These are phyloP conservation scores for Syzygium syzygioides DNA, from an alignment of 441 rosid species.

Conservation along the genomic window DNA sequence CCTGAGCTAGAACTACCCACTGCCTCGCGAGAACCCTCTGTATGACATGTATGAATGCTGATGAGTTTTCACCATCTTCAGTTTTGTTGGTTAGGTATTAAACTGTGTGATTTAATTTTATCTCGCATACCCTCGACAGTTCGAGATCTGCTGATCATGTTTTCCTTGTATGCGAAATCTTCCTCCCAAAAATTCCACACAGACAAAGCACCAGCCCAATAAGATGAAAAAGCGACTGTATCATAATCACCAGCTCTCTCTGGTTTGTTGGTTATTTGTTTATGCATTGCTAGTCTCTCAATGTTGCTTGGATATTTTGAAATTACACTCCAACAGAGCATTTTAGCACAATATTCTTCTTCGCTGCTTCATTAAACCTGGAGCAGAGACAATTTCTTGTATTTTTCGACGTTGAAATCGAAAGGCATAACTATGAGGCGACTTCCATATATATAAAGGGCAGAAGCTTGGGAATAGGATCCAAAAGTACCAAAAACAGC, in stretches of 20 bases:
- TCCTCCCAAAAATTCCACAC: neutral
- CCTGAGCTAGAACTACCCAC: slow-evolving; percentile 74
- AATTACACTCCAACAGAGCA: neutral
- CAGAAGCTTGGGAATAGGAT: neutral
- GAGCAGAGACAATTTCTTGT: neutral
- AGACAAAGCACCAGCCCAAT: neutral
- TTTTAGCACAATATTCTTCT: neutral
- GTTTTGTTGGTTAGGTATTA: neutral
- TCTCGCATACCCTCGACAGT: neutral
- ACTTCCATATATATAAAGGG: neutral
- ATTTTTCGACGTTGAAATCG: no score
- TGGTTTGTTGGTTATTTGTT: neutral
- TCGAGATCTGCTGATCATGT: neutral
- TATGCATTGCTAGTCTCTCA: neutral
- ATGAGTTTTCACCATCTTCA: neutral
- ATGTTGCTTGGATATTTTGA: neutral
- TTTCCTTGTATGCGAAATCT: neutral
- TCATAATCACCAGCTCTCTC: neutral
- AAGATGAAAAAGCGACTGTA: neutral
- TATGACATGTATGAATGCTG: slow-evolving; percentile 16
- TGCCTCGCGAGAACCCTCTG: slow-evolving; percentile 59
- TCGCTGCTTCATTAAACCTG: neutral
- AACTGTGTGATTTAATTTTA: neutral
- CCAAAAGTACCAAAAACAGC: neutral
- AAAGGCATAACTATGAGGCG: neutral